Evolutionary conservation across 31 red algal species (phyloP).

Genomic region (Endocladia muricata): DNA sequence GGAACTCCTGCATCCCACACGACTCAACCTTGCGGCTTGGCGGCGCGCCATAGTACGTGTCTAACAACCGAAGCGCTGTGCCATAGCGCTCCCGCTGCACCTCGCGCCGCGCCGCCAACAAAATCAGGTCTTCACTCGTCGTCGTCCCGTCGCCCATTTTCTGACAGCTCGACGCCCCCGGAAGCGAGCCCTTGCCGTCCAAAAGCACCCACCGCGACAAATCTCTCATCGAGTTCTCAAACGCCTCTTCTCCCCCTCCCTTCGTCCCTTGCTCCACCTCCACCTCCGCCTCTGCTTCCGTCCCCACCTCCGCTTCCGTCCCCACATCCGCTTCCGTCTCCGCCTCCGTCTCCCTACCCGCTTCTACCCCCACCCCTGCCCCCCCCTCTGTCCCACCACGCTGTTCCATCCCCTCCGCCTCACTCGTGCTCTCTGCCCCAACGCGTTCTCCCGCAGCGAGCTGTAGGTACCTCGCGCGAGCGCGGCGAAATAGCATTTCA

Average conservation of each 20-base stretch:
- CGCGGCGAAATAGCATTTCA: constrained; percentile 51
- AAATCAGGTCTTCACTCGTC: constrained; percentile 44
- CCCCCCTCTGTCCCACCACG: too few relatives aligned
- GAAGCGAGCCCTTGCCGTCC: constrained; percentile 56
- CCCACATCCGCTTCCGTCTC: background rate
- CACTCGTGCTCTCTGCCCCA: background rate
- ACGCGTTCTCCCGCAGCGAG: background rate
- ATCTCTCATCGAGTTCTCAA: constrained; percentile 41
- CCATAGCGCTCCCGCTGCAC: constrained; percentile 32
- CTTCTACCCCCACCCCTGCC: background rate
- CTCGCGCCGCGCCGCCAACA: constrained; percentile 40
- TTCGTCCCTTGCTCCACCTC: too few relatives aligned
- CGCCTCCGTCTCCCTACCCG: background rate
- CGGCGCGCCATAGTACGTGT: constrained; percentile 19
- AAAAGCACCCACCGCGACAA: constrained; percentile 47
- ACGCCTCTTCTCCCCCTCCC: background rate
- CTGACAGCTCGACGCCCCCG: constrained; percentile 15
- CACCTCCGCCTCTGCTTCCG: background rate
- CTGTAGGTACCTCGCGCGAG: constrained; percentile 38
- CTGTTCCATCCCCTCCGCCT: background rate
- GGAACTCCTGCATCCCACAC: background rate
- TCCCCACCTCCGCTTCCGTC: background rate
- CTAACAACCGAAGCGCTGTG: constrained; percentile 29
- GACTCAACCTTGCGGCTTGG: constrained; percentile 21
- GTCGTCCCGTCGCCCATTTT: constrained; percentile 26